Evolutionary conservation across 169 alveolate species (phyloP), one percentile per base, ranked within the genome.

Genomic region (Cryptosporidium xiaoi): DNA sequence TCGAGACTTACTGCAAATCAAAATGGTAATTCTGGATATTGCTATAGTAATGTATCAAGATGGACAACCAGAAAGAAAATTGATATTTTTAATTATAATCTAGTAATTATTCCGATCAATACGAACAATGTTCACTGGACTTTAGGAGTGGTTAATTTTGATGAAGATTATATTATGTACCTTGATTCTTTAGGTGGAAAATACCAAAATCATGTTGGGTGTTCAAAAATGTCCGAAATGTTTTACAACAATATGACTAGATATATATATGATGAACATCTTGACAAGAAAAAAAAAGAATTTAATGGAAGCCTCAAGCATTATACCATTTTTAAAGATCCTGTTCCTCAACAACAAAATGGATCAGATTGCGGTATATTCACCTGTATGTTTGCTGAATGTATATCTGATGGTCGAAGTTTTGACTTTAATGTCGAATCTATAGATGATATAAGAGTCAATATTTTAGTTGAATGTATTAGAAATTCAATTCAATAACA

Each of bases 281-380:
- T 77, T 34, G 94, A 94, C 65, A 94, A 93, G 69, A 84, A 51
- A 51, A 90, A 58, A 82, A 40, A 55, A 65, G 51, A 33, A n/a
- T 77, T 40, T 62, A 58, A 62, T 6, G 29, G 64, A 15, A 29
- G 33, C 2, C 3, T 77, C n/a, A 46, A 60, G 15, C 83, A 69
- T 55, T 77, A 55, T 56, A 40, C 65, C 12, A 36, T 4, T 8
- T 77, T 60, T 62, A 12, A 51, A 15, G 65, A 46, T n/a, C 69
- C 77, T 18, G 82, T 94, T 13, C 97, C 97, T 6, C 83, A 66
- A 33, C 97, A 95, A 65, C 84, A 93, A 44, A 95, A 95, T 68
- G 94, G 95, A 3, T 93, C 92, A 27, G 97, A 95, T 55, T 95
- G 97, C 64, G 97, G 97, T n/a, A 96, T 95, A 29, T 95, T 95